Conservation (phyloP, 805 yeast species). For the Metschnikowia lachancei region DNA sequence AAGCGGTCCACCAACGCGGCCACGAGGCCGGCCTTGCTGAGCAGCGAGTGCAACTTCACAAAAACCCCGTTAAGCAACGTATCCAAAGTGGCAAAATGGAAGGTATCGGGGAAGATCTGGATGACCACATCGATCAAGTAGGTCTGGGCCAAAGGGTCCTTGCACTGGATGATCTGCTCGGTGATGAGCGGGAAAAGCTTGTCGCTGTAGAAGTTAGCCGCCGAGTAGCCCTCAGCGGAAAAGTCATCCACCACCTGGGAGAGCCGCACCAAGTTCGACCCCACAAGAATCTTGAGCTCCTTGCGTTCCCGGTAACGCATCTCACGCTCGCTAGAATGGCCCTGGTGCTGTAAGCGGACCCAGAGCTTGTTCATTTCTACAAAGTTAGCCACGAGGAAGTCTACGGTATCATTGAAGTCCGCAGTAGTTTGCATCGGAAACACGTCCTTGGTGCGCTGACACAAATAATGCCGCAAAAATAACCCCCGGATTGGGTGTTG, state of each 20-base stretch:
- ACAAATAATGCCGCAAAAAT: conserved; percentile 82
- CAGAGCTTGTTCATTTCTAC: conserved; percentile 97
- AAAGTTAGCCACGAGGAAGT: conserved; percentile 80
- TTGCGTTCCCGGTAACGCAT: conserved; percentile 76
- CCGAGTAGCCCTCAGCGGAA: conserved; percentile 36
- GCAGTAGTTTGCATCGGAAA: conserved; percentile 42
- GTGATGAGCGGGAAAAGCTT: conserved; percentile 73
- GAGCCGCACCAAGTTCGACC: conserved; percentile 84
- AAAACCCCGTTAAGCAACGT: conserved; percentile 60
- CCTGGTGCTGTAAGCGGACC: conserved; percentile 96
- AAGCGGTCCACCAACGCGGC: conserved; percentile 71
- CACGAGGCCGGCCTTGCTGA: conserved; percentile 64
- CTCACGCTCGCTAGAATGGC: conserved; percentile 78
- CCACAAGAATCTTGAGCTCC: conserved; percentile 87
- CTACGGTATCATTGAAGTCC: conserved; percentile 64
- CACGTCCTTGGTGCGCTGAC: conserved; percentile 74
- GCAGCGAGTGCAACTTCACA: conserved; percentile 63
- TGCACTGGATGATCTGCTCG: conserved; percentile 89
- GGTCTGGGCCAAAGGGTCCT: conserved; percentile 89
- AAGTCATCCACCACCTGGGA: conserved; percentile 82
- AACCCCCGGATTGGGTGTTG: conserved; percentile 93
- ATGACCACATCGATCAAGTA: conserved; percentile 87
- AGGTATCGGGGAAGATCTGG: conserved; percentile 93
- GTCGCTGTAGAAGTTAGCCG: conserved; percentile 36
- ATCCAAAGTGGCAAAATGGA: conserved; percentile 74